Evolutionary conservation across 768 basidiomycete species (phyloP), one percentile per base, ranked within the genome.

Genomic region (Mrakia hoshinonis): DNA sequence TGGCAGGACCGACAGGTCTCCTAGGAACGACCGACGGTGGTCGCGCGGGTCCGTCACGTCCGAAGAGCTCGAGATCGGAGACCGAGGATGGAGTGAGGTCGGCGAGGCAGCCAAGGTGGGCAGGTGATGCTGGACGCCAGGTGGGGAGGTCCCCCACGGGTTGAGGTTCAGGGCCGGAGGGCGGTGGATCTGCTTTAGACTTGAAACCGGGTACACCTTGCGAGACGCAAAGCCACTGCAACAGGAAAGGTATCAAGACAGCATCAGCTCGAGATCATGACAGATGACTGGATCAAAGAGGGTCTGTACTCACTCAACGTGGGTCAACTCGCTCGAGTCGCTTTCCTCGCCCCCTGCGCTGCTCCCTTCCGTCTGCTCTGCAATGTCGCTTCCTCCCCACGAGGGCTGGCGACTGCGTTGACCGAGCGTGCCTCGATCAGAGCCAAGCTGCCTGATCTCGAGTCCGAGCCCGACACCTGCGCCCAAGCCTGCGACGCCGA

Each of bases 351-450:
- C 34, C 20, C 58, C n/a, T 10, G 31, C 58, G 6, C 31, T 31
- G 31, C 36, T 31, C 31, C 22, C 20, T 36, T 61, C 58, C 58
- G 4, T n/a, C 58, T 61, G 31, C 22, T 34, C 58, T 10, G n/a
- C 58, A 20, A 61, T 61, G 6, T 36, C 58, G 11, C 10, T 36
- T 15, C 58, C 58, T 36, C 18, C 58, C 58, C 58, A 61, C 5
- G 34, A 61, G 20, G 34, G 15, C 34, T 61, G 31, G 31, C 58
- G 31, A 22, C 34, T 39, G 4, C 58, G 31, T 20, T 61, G 58
- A n/a, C 34, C 58, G 20, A 61, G 20, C 36, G 58, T 61, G 9
- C 58, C 58, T 38, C 31, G 58, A 61, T 61, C 58, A 22, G 58
- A 38, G 26, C 55, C 29, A 13, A 31, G 29, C 29, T 58, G 18